phyloP scores from a whole-genome alignment of 78 protist genomes.

The Anaeramoeba ignava region DNA sequence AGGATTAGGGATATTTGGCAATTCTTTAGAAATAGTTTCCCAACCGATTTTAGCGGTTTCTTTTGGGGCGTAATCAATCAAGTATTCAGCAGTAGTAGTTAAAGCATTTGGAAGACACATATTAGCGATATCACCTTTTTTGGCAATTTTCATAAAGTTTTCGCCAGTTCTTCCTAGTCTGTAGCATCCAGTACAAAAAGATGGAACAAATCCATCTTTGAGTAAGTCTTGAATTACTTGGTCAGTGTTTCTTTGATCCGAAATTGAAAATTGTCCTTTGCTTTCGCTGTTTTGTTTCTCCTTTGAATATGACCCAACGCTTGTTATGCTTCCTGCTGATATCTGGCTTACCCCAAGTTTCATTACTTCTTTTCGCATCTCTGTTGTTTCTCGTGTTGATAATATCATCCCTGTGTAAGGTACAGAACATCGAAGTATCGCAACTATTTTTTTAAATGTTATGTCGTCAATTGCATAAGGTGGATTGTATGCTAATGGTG shows the following conservation, averaged over 20 bases:
- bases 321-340: conserved; percentile 9
- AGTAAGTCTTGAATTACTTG: conserved; percentile 1
- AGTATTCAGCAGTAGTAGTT: too few species aligned
- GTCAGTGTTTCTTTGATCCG: background rate
- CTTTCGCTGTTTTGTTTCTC: background rate
- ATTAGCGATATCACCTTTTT: conserved; percentile 9
- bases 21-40: too few species aligned
- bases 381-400: background rate
- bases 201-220: conserved; percentile 4
- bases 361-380: background rate
- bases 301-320: background rate
- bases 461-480: conserved; percentile 8
- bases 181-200: conserved; percentile 19
- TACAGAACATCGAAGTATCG: conserved; percentile 6
- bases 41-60: background rate
- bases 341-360: conserved; percentile 10
- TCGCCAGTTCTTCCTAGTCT: conserved; percentile 7
- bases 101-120: too few species aligned
- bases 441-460: conserved; percentile 9
- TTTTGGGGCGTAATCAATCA: conserved; percentile 4
- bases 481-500: background rate
- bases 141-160: conserved; percentile 10
- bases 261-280: conserved; percentile 9
- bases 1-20: too few species aligned
- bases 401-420: conserved; percentile 20